Conservation (phyloP, 371 early-diverging fungal genomes). For the Lichtheimia hyalospora region DNA sequence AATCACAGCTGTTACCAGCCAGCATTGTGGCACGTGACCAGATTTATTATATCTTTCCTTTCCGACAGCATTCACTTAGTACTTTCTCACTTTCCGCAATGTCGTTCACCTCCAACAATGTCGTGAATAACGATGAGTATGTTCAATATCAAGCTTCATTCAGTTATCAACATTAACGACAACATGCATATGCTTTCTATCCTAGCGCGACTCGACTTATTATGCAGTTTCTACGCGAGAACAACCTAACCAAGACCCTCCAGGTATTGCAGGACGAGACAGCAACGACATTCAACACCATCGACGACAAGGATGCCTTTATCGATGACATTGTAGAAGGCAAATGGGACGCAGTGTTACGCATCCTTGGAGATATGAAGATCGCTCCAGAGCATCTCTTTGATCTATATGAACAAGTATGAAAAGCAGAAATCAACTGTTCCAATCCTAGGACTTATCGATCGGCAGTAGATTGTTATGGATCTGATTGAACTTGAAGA, state of each 20-base stretch:
- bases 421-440: background rate
- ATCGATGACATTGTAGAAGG: slow-evolving; percentile 76
- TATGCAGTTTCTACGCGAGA: slow-evolving; percentile 90
- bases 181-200: background rate
- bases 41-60: too few relatives aligned
- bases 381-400: slow-evolving; percentile 70
- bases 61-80: too few relatives aligned
- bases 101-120: too few relatives aligned
- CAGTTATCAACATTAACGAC: too few relatives aligned
- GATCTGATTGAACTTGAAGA: slow-evolving; percentile 76
- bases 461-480: slow-evolving; percentile 61
- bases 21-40: too few relatives aligned
- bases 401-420: slow-evolving; percentile 90
- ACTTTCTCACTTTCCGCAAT: too few relatives aligned
- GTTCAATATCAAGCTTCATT: too few relatives aligned
- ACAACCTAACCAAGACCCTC: slow-evolving; percentile 75
- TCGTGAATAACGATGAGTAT: too few relatives aligned
- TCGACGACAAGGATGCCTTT: slow-evolving; percentile 79
- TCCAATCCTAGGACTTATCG: background rate
- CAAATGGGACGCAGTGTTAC: slow-evolving; percentile 86
- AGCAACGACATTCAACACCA: slow-evolving; percentile 78
- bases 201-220: slow-evolving; percentile 67
- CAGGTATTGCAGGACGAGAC: slow-evolving; percentile 85
- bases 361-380: slow-evolving; percentile 65
- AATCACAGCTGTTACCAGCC: too few relatives aligned